These are phyloP conservation scores for Talaromyces atroroseus DNA, from an alignment of 2,329 filamentous ascomycete genomes.

Conservation along the genomic window DNA sequence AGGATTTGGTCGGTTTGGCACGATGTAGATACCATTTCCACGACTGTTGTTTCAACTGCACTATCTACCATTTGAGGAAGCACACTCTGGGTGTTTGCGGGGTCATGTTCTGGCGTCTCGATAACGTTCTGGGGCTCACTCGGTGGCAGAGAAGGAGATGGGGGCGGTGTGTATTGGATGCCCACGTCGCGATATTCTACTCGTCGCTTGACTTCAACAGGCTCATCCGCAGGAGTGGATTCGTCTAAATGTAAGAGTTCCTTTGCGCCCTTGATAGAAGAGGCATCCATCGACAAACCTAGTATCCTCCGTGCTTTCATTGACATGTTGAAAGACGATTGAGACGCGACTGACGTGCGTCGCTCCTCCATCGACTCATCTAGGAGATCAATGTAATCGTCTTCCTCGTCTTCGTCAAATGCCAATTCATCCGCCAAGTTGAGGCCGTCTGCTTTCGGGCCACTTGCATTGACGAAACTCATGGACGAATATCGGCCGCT, in stretches of 20 bases:
- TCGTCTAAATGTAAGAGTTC: neutral
- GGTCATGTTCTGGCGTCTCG: conserved; percentile 21
- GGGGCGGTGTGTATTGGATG: conserved; percentile 76
- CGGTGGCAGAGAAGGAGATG: conserved; percentile 53
- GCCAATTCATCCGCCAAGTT: conserved; percentile 88
- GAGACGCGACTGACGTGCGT: conserved; percentile 36
- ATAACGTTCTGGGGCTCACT: conserved; percentile 13
- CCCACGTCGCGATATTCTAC: conserved; percentile 66
- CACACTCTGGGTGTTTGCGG: neutral
- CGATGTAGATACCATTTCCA: conserved; percentile 37
- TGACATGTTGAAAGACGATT: conserved; percentile 29
- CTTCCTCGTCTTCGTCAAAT: conserved; percentile 68
- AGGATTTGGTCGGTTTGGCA: conserved; percentile 39
- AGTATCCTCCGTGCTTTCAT: conserved; percentile 43
- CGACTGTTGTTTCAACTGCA: conserved; percentile 26
- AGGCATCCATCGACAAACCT: conserved; percentile 36
- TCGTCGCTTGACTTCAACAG: conserved; percentile 46
- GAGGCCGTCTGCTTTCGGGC: conserved; percentile 58
- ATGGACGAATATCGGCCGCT: conserved; percentile 68
- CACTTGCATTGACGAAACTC: conserved; percentile 50
- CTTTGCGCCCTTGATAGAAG: conserved; percentile 16
- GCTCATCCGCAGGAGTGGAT: conserved; percentile 27
- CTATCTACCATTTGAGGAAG: conserved; percentile 21
- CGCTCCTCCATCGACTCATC: conserved; percentile 65
- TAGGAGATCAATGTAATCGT: conserved; percentile 61